Evolutionary conservation across 306 rosid genomes (phyloP), one percentile per base, ranked within the genome.

Genomic region (Mimosa bimucronata): DNA sequence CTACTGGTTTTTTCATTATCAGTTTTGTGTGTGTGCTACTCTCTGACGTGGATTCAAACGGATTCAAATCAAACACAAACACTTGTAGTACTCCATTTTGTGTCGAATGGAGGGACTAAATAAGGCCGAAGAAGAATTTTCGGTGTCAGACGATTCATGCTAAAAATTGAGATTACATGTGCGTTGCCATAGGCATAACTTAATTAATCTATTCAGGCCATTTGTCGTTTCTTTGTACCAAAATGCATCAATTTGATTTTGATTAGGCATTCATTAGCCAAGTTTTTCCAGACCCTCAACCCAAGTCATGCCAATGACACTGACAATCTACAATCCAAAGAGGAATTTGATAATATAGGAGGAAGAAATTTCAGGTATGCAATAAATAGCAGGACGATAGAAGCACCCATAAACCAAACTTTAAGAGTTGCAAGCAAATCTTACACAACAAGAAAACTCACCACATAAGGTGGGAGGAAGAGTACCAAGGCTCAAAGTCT

Each of bases 381-480:
- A 11, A 34, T 64, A 66, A 60, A 78, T 44, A 41, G 37, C 9
- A 61, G 38, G 40, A 61, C 38, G 26, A 61, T 3, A 28, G 40
- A 4, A 61, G n/a, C 67, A 61, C 9, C 18, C 9, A 29, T 26
- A 61, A 28, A 28, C n/a, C 19, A 28, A 61, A 61, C 18, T 26
- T 28, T 28, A 14, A 28, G 40, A 13, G 67, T 29, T 61, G 38
- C 67, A 13, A 29, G 34, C n/a, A 28, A 61, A 28, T 61, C 67
- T 61, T 28, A 61, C 38, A 41, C 31, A 41, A 21, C 45, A 10
- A 44, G 26, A 62, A 42, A 83, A 34, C 92, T 87, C 76, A 94
- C 98, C 97, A 74, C 86, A 87, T 18, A 94, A 7, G 23, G 86
- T 83, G 15, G 94, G 98, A 45, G 98, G 96, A 84, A 91, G 91